Evolutionary conservation across 345 rosid genomes (phyloP).

Genomic region (Bruguiera gymnorhiza): DNA sequence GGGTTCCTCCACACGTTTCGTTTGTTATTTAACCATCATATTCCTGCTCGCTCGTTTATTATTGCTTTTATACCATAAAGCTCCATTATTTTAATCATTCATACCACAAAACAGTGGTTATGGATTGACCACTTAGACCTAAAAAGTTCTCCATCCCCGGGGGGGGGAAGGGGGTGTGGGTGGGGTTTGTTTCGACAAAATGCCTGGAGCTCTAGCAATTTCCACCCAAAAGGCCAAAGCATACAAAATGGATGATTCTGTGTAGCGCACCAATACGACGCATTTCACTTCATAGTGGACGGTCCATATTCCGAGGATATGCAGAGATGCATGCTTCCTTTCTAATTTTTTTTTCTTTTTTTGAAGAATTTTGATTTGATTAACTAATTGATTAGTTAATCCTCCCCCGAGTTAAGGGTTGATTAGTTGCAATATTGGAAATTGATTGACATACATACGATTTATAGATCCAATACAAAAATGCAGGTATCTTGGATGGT

Average conservation of each 20-base stretch:
- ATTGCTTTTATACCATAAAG: background rate
- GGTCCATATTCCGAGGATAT: constrained; percentile 16
- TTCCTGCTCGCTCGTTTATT: background rate
- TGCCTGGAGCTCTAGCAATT: background rate
- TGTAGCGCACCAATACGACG: constrained; percentile 34
- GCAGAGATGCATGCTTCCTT: background rate
- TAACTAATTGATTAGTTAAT: background rate
- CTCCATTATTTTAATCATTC: background rate
- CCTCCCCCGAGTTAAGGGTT: too few relatives aligned
- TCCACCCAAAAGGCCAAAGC: constrained; percentile 16
- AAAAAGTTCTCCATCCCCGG: background rate
- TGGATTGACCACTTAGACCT: constrained; percentile 36
- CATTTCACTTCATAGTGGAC: background rate
- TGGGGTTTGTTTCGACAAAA: background rate
- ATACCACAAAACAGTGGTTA: constrained; percentile 19
- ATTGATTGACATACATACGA: too few relatives aligned
- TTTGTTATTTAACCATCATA: constrained; percentile 18
- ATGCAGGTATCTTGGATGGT: background rate
- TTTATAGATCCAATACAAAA: background rate
- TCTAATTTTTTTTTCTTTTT: background rate
- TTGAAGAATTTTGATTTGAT: background rate
- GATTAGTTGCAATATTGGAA: too few relatives aligned
- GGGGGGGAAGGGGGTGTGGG: too few relatives aligned
- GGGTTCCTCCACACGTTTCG: constrained; percentile 23
- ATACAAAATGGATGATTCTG: constrained; percentile 29